A percentile compares a stretch with the other conserved stretches of the same genome.
Conservation (phyloP, 331 rosid species). For the Pyracantha coccinea region DNA sequence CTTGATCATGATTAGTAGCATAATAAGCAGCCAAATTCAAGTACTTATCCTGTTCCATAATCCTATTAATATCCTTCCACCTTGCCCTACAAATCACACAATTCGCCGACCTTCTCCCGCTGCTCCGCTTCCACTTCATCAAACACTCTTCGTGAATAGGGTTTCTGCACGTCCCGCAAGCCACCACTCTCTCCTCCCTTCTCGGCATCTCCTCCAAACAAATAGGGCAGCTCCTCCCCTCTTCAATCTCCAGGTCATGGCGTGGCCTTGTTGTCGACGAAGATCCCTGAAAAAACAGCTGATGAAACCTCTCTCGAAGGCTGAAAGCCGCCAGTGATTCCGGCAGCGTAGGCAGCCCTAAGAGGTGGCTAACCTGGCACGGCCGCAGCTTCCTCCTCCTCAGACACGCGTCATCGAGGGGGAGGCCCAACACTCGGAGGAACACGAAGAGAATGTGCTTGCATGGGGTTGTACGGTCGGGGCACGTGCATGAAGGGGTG, state of each 20-base stretch:
- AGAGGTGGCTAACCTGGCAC: slow-evolving; percentile 43
- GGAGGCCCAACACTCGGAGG: slow-evolving; percentile 53
- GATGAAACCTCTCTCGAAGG: slow-evolving; percentile 52
- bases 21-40: slow-evolving; percentile 61
- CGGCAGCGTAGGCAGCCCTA: slow-evolving; percentile 29
- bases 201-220: slow-evolving; percentile 68
- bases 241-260: slow-evolving; percentile 29
- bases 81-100: slow-evolving; percentile 88
- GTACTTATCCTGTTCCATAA: slow-evolving; percentile 39
- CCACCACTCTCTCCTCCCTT: slow-evolving; percentile 50
- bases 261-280: background rate
- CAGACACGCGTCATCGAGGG: slow-evolving; percentile 46
- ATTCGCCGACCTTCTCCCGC: slow-evolving; percentile 44
- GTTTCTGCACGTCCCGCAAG: slow-evolving; percentile 65
- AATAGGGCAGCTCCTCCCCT: slow-evolving; percentile 60
- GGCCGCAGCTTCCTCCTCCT: slow-evolving; percentile 50
- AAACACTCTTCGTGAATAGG: slow-evolving; percentile 74
- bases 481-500: slow-evolving; percentile 75
- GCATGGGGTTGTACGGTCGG: slow-evolving; percentile 74
- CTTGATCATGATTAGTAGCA: slow-evolving; percentile 22
- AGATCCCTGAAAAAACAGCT: slow-evolving; percentile 22
- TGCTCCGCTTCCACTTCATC: slow-evolving; percentile 63
- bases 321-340: slow-evolving; percentile 47
- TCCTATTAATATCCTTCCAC: slow-evolving; percentile 40
- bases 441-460: slow-evolving; percentile 73